Evolutionary conservation across 768 basidiomycete genomes (phyloP), one percentile per base, ranked within the genome.

Genomic region (Grammothele lineata): DNA sequence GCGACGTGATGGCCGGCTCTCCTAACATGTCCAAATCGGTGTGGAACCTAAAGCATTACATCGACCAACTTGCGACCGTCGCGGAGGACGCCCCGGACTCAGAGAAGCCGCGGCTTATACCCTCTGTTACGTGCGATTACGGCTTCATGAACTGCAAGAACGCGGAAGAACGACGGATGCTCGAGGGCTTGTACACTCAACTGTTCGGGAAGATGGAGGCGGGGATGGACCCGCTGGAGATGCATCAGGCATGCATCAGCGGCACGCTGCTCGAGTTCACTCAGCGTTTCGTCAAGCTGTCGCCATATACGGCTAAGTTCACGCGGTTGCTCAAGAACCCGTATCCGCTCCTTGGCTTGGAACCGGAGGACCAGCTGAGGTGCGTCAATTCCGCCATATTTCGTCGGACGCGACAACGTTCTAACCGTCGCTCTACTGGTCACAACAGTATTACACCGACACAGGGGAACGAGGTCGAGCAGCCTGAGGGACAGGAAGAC

Each of bases 41-140:
- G 9, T 73, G 70, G 70, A 14, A 58, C 24, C 58, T 73, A 35
- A 73, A 70, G 54, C 59, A 62, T 38, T 62, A 59, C 40, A 49
- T 62, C 37, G 46, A 41, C 17, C 32, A 18, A 18, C 32, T 42
- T 19, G 34, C 25, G 27, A 14, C 14, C 27, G 7, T 14, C 7
- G 14, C 7, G 27, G 27, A 30, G 27, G 27, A 30, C 19, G 5
- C 19, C 11, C 15, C 33, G 23, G 8, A n/a, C 23, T 22, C 37
- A 5, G 15, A n/a, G 21, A 17, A 33, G 15, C 8, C 19, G 10
- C 35, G 43, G 21, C 7, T 12, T 18, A 26, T 23, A 4, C 57
- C 50, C 7, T 52, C 59, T 3, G 42, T 61, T 4, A 3, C 5
- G 1, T 56, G 45, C 18, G 68, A 72, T 52, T 71, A 70, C 25